phyloP scores from a whole-genome alignment of 495 filamentous ascomycete species.

The Penicillium desertorum region DNA sequence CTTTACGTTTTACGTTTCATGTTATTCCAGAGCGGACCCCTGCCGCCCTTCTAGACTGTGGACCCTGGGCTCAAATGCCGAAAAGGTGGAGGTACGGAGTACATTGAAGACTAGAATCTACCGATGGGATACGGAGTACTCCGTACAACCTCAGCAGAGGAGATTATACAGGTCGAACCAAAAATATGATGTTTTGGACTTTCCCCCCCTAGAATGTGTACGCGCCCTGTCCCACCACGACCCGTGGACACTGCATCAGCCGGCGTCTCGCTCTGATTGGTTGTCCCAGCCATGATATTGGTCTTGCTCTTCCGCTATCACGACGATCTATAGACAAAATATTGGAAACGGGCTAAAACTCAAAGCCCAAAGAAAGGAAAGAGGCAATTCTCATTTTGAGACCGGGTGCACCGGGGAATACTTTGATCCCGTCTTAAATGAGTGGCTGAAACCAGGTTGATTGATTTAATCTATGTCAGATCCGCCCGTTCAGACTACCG shows the following conservation, averaged over 20 bases:
- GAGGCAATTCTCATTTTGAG: neutral
- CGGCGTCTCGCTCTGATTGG: neutral
- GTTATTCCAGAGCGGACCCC: neutral
- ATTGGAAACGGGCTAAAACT: neutral
- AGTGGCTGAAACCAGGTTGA: conserved; percentile 20
- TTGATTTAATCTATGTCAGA: conserved; percentile 21
- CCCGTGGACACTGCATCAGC: neutral
- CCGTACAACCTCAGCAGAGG: neutral
- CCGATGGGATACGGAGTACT: neutral
- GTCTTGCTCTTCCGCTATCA: too few relatives aligned
- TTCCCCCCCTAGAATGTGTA: neutral
- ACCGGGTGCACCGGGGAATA: neutral
- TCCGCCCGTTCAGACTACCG: conserved; percentile 12
- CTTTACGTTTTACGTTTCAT: neutral
- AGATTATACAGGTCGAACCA: neutral
- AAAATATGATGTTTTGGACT: neutral
- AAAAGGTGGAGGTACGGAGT: neutral
- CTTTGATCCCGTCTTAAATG: neutral
- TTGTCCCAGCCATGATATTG: neutral
- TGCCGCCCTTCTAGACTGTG: neutral
- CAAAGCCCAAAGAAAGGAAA: neutral
- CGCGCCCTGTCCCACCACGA: neutral
- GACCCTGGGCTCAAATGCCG: neutral
- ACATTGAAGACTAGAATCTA: neutral
- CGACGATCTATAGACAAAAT: too few relatives aligned